Conservation (phyloP, 306 rosid species). For the Begonia masoniana region DNA sequence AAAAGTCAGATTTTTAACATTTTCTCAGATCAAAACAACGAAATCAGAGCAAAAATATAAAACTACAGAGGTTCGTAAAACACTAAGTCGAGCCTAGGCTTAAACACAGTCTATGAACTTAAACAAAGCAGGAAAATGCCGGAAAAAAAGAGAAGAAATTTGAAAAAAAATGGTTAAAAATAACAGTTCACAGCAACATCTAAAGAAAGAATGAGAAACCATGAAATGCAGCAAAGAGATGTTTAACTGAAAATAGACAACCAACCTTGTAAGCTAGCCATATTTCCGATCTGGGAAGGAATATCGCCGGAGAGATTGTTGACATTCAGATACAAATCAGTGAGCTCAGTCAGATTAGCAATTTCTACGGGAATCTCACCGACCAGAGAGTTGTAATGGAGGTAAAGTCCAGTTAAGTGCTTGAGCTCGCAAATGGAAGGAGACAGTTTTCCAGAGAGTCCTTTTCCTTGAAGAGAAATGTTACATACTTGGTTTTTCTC, state of each 20-base stretch:
- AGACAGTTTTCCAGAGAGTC: conserved; percentile 29
- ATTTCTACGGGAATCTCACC: conserved; percentile 32
- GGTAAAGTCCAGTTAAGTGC: conserved; percentile 39
- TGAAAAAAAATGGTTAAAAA: too few species aligned
- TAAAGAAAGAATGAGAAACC: too few species aligned
- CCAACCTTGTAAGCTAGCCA: conserved; percentile 39
- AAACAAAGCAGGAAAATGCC: too few species aligned
- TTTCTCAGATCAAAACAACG: too few species aligned
- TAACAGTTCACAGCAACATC: too few species aligned
- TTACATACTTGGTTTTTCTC: conserved; percentile 31
- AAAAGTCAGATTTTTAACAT: neutral
- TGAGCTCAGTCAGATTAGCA: conserved; percentile 20
- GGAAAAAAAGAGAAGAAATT: too few species aligned
- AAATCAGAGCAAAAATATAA: too few species aligned
- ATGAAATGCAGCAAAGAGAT: too few species aligned
- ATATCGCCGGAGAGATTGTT: conserved; percentile 35
- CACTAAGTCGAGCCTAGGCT: too few species aligned
- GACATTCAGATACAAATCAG: conserved; percentile 38
- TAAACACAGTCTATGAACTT: too few species aligned
- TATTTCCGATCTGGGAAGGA: conserved; percentile 27
- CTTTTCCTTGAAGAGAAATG: conserved; percentile 40
- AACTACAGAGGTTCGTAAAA: too few species aligned
- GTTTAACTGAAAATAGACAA: neutral
- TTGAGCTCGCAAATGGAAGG: conserved; percentile 26
- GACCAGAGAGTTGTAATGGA: conserved; percentile 35